phyloP scores from a whole-genome alignment of 2,329 filamentous ascomycete genomes.

The Colletotrichum sp. region DNA sequence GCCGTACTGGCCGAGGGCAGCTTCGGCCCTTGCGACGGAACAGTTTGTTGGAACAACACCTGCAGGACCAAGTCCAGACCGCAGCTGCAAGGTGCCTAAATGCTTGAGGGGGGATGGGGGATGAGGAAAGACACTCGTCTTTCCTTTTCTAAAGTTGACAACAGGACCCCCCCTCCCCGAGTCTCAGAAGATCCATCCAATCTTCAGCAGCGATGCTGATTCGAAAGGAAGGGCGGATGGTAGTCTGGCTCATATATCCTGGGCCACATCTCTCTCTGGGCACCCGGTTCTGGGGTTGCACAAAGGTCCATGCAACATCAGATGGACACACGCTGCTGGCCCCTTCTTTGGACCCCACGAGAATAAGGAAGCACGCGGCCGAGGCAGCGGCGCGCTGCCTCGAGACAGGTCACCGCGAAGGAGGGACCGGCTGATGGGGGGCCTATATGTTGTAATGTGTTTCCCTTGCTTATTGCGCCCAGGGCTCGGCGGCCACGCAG shows the following conservation, averaged over 20 bases:
- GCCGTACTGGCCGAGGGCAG: neutral
- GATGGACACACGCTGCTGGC: neutral
- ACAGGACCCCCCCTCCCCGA: neutral
- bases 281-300: neutral
- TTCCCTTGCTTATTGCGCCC: neutral
- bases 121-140: neutral
- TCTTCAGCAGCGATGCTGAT: neutral
- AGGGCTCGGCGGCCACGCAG: neutral
- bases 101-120: neutral
- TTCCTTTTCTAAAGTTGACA: neutral
- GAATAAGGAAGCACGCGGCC: conserved; percentile 4
- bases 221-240: neutral
- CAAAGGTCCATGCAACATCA: neutral
- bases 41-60: neutral
- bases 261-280: neutral
- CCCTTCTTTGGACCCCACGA: neutral
- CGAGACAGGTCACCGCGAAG: neutral
- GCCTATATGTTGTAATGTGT: neutral
- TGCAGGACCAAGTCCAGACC: neutral
- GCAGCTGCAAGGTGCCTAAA: neutral
- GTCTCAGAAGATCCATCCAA: neutral
- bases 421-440: too few relatives aligned
- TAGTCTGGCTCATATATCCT: neutral
- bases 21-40: neutral
- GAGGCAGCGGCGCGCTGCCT: neutral